Evolutionary conservation across 2,329 filamentous ascomycete species (phyloP), one percentile per base, ranked within the genome.

Genomic region (Talaromyces sp.): DNA sequence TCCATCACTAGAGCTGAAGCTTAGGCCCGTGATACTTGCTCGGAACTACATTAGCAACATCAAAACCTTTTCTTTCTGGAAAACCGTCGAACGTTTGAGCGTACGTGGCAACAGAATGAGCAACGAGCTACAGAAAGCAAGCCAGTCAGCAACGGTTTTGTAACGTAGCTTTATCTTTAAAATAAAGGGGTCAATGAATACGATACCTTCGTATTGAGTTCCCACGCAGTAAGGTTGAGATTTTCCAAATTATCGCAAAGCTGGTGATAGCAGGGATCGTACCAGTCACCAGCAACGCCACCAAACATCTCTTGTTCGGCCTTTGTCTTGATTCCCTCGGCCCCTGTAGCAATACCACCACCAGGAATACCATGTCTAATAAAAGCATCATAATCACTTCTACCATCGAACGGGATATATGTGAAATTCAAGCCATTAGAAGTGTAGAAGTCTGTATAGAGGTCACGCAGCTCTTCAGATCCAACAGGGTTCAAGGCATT

Each of bases 301-400:
- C 91, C 90, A 74, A 92, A 94, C 77, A 87, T 77, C 47, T 78
- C 80, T 2, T 78, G 84, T 73, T 93, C 88, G 39, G 87, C 82
- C 59, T 83, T 78, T 0, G 89, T 92, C 85, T 93, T 93, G 78
- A 91, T 75, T 13, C 85, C 89, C 76, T 93, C 90, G 1, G 91
- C 91, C 45, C 91, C 91, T 2, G 90, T 92, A 63, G 90, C 90
- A 67, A 93, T 86, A 35, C 91, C 91, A 27, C 91, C 90, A 0
- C 86, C 86, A 0, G 91, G 89, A 48, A 93, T 92, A 3, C 88
- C 88, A 64, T 85, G 83, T 41, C 86, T 83, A 71, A 93, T 89
- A 79, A 94, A 93, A 1, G 87, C 88, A 60, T 88, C 89, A 71
- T 94, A 94, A 76, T 95, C 91, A 68, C 88, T 91, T 65, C 91